A percentile compares a stretch with the other conserved stretches of the same genome.
These are phyloP conservation scores for Dovyalis caffra DNA, from an alignment of 345 rosid species.

Conservation along the genomic window DNA sequence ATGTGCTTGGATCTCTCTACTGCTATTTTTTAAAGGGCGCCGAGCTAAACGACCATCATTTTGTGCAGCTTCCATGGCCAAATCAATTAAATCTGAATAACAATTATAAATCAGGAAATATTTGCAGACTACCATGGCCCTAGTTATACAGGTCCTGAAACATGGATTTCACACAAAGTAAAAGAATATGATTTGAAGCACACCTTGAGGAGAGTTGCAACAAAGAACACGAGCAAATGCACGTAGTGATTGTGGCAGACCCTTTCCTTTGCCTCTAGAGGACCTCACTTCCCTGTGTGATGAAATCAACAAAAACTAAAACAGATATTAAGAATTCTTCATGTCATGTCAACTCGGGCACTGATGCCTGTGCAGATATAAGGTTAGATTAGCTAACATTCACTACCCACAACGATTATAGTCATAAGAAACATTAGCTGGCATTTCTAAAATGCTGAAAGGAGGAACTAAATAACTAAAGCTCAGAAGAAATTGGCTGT, in stretches of 20 bases:
- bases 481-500: no score
- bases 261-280: conserved; percentile 67
- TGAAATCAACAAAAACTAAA: conserved; percentile 16
- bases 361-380: background rate
- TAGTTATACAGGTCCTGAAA: background rate
- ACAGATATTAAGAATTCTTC: no score
- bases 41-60: conserved; percentile 82
- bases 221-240: conserved; percentile 75
- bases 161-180: background rate
- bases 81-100: conserved; percentile 51
- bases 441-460: no score
- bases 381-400: no score
- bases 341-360: background rate
- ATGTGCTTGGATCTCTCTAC: conserved; percentile 66
- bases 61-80: conserved; percentile 65
- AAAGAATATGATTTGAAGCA: conserved; percentile 12
- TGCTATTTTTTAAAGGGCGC: conserved; percentile 45
- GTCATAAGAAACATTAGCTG: no score
- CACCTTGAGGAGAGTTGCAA: conserved; percentile 59
- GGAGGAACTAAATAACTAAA: no score
- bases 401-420: no score
- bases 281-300: conserved; percentile 76
- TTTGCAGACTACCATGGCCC: background rate
- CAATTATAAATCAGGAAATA: background rate
- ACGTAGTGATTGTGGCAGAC: conserved; percentile 79